These are phyloP conservation scores for Cryptococcus deneoformans DNA, from an alignment of 1,284 basidiomycete species.

Conservation along the genomic window DNA sequence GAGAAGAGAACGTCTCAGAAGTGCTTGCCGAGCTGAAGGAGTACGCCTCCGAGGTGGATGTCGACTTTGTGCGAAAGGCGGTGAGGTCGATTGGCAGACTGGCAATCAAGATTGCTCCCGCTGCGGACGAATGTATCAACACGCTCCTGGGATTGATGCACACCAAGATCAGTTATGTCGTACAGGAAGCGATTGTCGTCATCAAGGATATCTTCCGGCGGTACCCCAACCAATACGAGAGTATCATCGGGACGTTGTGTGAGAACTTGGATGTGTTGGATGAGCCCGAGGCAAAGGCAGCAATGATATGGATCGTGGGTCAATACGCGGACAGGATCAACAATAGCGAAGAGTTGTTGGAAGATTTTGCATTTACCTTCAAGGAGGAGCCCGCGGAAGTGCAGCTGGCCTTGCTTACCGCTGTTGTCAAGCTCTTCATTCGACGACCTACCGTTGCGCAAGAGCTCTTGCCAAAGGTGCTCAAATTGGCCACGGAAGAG, in stretches of 20 bases:
- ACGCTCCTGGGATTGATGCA: slow-evolving; percentile 87
- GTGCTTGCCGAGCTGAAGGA: slow-evolving; percentile 94
- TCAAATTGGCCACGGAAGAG: slow-evolving; percentile 93
- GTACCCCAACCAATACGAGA: slow-evolving; percentile 97
- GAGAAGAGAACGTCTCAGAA: slow-evolving; percentile 89
- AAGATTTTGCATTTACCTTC: slow-evolving; percentile 88
- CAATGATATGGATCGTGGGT: slow-evolving; percentile 98
- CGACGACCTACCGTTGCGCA: slow-evolving; percentile 91
- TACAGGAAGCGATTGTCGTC: slow-evolving; percentile 96
- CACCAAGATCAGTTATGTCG: slow-evolving; percentile 93
- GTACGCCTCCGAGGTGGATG: slow-evolving; percentile 97
- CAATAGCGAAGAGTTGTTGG: slow-evolving; percentile 89
- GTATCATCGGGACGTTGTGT: slow-evolving; percentile 91
- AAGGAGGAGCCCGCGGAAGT: slow-evolving; percentile 91
- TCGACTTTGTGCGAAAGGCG: slow-evolving; percentile 93
- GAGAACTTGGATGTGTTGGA: slow-evolving; percentile 94
- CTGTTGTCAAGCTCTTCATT: slow-evolving; percentile 95
- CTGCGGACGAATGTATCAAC: slow-evolving; percentile 92
- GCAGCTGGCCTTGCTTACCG: slow-evolving; percentile 92
- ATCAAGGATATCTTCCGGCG: slow-evolving; percentile 99
- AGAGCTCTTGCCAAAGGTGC: slow-evolving; percentile 80
- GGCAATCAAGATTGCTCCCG: slow-evolving; percentile 90
- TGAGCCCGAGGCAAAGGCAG: slow-evolving; percentile 97
- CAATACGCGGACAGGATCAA: slow-evolving; percentile 97
- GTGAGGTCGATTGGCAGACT: slow-evolving; percentile 95